Base-by-base conservation (phyloP, 2,329 filamentous ascomycete species). In the Hypoxylon sp. region DNA sequence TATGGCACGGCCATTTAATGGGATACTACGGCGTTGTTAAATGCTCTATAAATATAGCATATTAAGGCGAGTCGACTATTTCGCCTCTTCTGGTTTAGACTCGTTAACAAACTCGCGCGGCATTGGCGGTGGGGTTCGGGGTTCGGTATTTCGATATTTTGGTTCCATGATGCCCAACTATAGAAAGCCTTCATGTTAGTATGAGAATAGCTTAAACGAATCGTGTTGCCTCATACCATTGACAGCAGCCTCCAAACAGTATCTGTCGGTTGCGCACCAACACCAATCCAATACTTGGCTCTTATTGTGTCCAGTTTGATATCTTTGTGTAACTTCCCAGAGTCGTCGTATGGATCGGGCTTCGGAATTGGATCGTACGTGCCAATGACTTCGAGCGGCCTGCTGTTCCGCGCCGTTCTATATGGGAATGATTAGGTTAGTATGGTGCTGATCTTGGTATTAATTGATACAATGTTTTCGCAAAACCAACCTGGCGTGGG, bases 271-370 rank as follows among this genome's bases (percentile, higher is more conserved):
- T 99, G 96, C 62, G 96, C 96, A 0, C 96, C 96, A 3, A 98
- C 95, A 79, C 96, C 96, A 37, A 99, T 86, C 96, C 96, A 99
- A 84, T 99, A 99, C 80, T 92, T 91, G 63, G 95, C 92, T 67
- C 96, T 86, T 72, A 88, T 84, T 6, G 88, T 84, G 80, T 99
- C 96, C 13, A 99, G 86, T 76, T 93, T 91, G 78, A 99, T 92
- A 74, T 98, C 94, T 82, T 99, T 99, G 84, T 92, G 93, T 62
- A 92, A 87, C 64, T 90, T 88, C 17, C 89, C 88, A n/a, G 86
- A 86, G 73, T 77, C 79, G 75, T 83, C 92, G 75, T 88, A 87
- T 1, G 87, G 85, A 72, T 90, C 86, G 26, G 83, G 79, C 77
- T 88, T 90, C 26, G 90, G 90, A 17, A 90, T 83, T 0, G 90